phyloP scores from a whole-genome alignment of 768 basidiomycete species.

The Psilocybe cyanescens region DNA sequence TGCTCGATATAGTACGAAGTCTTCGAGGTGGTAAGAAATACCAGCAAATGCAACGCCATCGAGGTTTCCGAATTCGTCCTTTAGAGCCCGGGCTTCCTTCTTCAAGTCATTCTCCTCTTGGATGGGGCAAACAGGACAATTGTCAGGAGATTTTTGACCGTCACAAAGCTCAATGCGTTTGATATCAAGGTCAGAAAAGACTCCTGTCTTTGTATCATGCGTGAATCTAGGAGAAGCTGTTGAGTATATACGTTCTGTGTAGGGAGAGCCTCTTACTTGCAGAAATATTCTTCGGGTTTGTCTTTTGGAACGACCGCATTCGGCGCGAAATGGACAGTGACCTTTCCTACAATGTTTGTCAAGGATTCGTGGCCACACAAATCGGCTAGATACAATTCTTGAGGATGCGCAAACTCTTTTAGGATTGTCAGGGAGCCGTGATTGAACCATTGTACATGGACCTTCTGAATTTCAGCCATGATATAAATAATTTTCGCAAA shows the following conservation, averaged over 20 bases:
- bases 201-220: constrained; percentile 48
- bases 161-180: constrained; percentile 28
- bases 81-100: constrained; percentile 30
- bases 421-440: constrained; percentile 69
- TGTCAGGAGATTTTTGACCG: constrained; percentile 42
- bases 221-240: constrained; percentile 41
- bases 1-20: constrained; percentile 59
- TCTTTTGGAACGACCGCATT: constrained; percentile 25
- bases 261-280: constrained; percentile 43
- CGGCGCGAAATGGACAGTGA: constrained; percentile 41
- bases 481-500: constrained; percentile 69
- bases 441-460: constrained; percentile 78
- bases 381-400: constrained; percentile 67
- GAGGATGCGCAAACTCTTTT: constrained; percentile 59
- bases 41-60: constrained; percentile 52
- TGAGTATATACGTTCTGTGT: neutral
- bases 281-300: constrained; percentile 52
- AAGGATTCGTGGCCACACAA: constrained; percentile 51
- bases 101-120: constrained; percentile 35
- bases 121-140: constrained; percentile 55
- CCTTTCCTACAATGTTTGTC: constrained; percentile 49
- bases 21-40: constrained; percentile 58
- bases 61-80: constrained; percentile 26
- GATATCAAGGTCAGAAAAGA: constrained; percentile 47
- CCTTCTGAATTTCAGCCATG: constrained; percentile 39